A percentile compares a stretch with the other conserved stretches of the same genome.
Conservation (phyloP, 1,284 basidiomycete genomes). For the Marasmius sp. region DNA sequence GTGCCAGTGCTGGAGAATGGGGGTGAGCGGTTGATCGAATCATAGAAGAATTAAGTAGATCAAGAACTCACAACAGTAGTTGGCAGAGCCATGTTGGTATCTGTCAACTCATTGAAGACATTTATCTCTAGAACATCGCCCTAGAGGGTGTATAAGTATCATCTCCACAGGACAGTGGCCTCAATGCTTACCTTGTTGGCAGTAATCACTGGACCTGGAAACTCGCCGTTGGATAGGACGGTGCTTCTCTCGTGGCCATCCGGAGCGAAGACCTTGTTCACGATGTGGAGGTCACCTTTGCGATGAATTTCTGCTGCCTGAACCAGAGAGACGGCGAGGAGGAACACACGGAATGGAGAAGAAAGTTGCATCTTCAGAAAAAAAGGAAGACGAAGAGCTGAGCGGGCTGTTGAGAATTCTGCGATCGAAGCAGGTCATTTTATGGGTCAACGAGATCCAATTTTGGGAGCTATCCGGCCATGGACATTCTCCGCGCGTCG, state of each 20-base stretch:
- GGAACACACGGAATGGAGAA: too few species aligned
- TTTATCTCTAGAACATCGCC: constrained; percentile 11
- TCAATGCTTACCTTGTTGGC: neutral
- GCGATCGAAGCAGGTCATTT: too few species aligned
- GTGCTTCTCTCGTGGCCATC: neutral
- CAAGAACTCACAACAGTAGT: constrained; percentile 7
- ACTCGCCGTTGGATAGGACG: neutral
- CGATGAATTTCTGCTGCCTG: neutral
- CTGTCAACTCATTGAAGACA: constrained; percentile 1
- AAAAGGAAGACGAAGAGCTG: too few species aligned
- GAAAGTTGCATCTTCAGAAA: too few species aligned
- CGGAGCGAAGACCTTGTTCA: neutral
- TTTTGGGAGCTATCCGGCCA: too few species aligned
- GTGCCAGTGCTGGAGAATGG: constrained; percentile 11
- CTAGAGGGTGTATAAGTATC: neutral
- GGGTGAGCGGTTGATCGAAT: too few species aligned
- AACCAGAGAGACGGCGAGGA: too few species aligned
- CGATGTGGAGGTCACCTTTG: neutral
- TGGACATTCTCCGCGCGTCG: too few species aligned
- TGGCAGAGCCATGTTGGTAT: constrained; percentile 6
- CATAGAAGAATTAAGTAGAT: neutral
- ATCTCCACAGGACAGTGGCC: too few species aligned
- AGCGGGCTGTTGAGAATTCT: too few species aligned
- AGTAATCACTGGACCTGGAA: constrained; percentile 7
- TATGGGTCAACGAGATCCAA: too few species aligned